These are phyloP conservation scores for Leishmania braziliensis DNA, from an alignment of 208 protist species.

Conservation along the genomic window DNA sequence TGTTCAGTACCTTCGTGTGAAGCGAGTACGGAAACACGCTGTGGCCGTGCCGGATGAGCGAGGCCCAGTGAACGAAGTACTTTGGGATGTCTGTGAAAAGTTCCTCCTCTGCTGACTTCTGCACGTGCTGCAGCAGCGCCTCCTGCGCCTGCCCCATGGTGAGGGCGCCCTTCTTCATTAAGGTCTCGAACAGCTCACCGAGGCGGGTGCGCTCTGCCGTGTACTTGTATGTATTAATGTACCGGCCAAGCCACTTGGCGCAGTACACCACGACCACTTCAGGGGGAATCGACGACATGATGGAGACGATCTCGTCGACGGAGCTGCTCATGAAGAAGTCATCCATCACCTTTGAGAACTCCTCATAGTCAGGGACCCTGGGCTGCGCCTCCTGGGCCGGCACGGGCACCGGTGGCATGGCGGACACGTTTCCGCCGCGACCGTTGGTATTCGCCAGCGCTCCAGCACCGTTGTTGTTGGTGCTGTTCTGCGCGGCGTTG, in stretches of 20 bases:
- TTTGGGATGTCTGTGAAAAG: constrained; percentile 71
- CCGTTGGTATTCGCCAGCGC: neutral
- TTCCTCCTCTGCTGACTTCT: constrained; percentile 63
- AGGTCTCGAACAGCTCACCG: constrained; percentile 76
- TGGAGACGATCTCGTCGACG: constrained; percentile 54
- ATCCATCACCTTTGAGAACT: constrained; percentile 81
- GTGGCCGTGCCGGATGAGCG: constrained; percentile 63
- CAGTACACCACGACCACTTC: constrained; percentile 60
- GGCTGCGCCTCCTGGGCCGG: constrained; percentile 22
- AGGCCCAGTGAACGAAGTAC: constrained; percentile 82
- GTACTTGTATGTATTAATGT: constrained; percentile 75
- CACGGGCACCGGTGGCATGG: constrained; percentile 1
- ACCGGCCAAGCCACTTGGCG: constrained; percentile 61
- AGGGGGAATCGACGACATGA: constrained; percentile 44
- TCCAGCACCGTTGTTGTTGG: constrained; percentile 3
- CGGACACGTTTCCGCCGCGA: neutral
- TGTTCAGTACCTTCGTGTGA: constrained; percentile 75
- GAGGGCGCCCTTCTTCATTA: constrained; percentile 52
- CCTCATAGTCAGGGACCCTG: constrained; percentile 58
- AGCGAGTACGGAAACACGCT: constrained; percentile 64
- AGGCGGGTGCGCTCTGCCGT: constrained; percentile 66
- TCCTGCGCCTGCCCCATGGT: constrained; percentile 45
- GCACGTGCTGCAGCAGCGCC: constrained; percentile 64
- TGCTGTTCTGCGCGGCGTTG: neutral
- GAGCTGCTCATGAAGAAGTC: constrained; percentile 73